These are phyloP conservation scores for Torrubiellomyces zombiae DNA, from an alignment of 2,329 filamentous ascomycete genomes.

Conservation along the genomic window DNA sequence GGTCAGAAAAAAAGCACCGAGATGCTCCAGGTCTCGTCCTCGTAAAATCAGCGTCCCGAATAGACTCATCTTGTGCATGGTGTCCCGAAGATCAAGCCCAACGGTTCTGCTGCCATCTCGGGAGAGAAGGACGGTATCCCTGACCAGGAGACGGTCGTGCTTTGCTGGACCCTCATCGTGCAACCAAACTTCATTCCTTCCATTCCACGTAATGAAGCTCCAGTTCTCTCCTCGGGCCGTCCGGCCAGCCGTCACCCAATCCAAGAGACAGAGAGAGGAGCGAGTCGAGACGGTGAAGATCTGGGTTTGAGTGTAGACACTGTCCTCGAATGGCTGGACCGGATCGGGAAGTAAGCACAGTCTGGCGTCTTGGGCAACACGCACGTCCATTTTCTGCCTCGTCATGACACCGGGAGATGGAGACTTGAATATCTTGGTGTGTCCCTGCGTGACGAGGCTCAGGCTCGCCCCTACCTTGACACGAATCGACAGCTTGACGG, in stretches of 20 bases:
- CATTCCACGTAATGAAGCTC: slow-evolving; percentile 64
- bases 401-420: slow-evolving; percentile 36
- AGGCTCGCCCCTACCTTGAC: slow-evolving; percentile 51
- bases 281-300: slow-evolving; percentile 45
- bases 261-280: slow-evolving; percentile 61
- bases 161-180: slow-evolving; percentile 13
- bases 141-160: slow-evolving; percentile 50
- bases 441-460: slow-evolving; percentile 54
- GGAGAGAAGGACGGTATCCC: slow-evolving; percentile 69
- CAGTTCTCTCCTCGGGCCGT: slow-evolving; percentile 76
- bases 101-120: slow-evolving; percentile 25
- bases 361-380: slow-evolving; percentile 31
- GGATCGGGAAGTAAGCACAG: slow-evolving; percentile 72
- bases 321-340: slow-evolving; percentile 75
- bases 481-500: slow-evolving; percentile 54
- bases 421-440: slow-evolving; percentile 92
- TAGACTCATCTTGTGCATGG: slow-evolving; percentile 61
- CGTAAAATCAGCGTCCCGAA: slow-evolving; percentile 75
- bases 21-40: slow-evolving; percentile 47
- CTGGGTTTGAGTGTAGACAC: slow-evolving; percentile 72
- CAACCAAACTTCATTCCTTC: slow-evolving; percentile 75
- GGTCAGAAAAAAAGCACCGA: slow-evolving; percentile 59
- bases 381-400: slow-evolving; percentile 36
- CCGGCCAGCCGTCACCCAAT: slow-evolving; percentile 89
- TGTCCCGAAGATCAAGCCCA: slow-evolving; percentile 29